Evolutionary conservation across 192 early-diverging fungal genomes (phyloP), one percentile per base, ranked within the genome.

Genomic region (Linderina pennispora): DNA sequence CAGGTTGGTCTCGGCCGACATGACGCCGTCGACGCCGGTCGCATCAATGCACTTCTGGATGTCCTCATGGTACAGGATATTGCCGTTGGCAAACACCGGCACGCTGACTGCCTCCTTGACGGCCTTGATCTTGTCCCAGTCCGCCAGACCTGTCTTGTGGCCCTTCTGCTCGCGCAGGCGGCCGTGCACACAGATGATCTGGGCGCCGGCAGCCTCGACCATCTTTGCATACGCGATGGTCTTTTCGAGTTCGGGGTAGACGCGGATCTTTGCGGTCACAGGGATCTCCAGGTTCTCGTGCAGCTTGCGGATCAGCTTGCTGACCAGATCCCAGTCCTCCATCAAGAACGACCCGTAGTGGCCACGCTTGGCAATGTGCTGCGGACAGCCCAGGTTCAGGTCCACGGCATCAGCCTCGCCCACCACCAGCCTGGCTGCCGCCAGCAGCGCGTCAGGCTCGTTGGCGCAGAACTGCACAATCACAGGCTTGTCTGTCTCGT

Each of bases 391-490:
- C 4, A 98, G 76, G 44, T 98, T 99, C 23, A 98, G 63, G 63
- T 97, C 94, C 8, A 99, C 89, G 6, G 91, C 97, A 53, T 91
- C 91, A 45, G 92, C 94, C 15, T 85, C 58, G 49, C 80, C 74
- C 37, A 85, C 86, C 6, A 99, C 85, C 22, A 88, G 53, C 42
- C 79, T 61, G 6, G 94, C 93, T 3, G 97, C 93, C 23, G 73
- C 62, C 0, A 99, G 75, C 13, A 99, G 78, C 7, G 58, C 51
- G 4, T 85, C 81, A 2, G 94, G 86, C 20, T 99, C 94, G 63
- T 99, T 99, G 1, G 94, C 94, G 64, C 97, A 99, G 54, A 99
- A 99, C 86, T 92, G 90, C 11, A 84, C 89, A 16, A 95, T 78
- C 24, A 94, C 71, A 7, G 92, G 92, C 26, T 84, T 49, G 59